Evolutionary conservation across 2,329 filamentous ascomycete genomes (phyloP).

Genomic region (Colletotrichum sansevieriae): DNA sequence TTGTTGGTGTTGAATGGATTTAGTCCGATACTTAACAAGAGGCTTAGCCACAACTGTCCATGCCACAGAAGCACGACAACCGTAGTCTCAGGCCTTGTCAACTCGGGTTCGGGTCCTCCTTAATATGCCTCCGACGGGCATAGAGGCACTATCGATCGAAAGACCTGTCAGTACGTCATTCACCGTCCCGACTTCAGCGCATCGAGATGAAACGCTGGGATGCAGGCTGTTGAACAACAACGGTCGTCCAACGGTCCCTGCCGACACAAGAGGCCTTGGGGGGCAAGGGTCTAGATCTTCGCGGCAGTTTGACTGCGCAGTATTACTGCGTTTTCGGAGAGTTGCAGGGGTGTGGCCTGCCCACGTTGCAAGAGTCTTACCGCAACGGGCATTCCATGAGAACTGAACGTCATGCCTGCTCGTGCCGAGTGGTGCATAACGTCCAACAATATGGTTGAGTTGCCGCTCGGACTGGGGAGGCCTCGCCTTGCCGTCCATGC

Average conservation of each 20-base stretch:
- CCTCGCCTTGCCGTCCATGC: constrained; percentile 18
- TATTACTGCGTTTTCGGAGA: constrained; percentile 28
- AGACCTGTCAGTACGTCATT: constrained; percentile 39
- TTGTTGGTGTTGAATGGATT: neutral
- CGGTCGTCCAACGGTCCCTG: constrained; percentile 18
- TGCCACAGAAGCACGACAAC: neutral
- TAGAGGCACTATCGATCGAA: constrained; percentile 26
- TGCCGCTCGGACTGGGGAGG: neutral
- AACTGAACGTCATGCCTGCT: constrained; percentile 37
- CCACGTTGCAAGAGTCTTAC: constrained; percentile 27
- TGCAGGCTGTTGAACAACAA: constrained; percentile 28
- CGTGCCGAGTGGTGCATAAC: constrained; percentile 28
- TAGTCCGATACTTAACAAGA: neutral
- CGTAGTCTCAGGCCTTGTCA: neutral
- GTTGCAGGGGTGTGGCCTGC: constrained; percentile 26
- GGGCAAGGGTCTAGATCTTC: constrained; percentile 3
- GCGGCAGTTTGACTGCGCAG: neutral
- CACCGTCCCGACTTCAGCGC: constrained; percentile 16
- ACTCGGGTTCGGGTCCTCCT: constrained; percentile 16
- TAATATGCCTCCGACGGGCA: constrained; percentile 36
- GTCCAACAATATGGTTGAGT: neutral
- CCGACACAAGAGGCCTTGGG: neutral
- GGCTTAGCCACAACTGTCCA: neutral
- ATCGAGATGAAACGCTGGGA: constrained; percentile 41
- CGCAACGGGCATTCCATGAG: constrained; percentile 39